A percentile compares a stretch with the other conserved stretches of the same genome.
phyloP scores from a whole-genome alignment of 306 rosid species.

The peach (Prunus persica) region DNA sequence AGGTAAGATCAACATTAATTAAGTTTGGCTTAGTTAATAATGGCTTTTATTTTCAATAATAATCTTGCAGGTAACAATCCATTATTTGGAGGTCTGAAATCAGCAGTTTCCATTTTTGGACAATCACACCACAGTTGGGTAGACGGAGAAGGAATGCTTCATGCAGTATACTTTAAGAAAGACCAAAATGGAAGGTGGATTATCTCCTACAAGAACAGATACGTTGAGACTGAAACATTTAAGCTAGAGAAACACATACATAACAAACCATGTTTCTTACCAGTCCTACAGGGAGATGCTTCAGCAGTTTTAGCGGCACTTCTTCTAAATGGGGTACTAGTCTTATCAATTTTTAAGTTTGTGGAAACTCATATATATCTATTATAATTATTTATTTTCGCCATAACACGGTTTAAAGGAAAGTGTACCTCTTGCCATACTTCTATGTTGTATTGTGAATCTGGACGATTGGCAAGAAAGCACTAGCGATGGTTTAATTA shows the following conservation, averaged over 20 bases:
- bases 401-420: neutral
- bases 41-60: no score
- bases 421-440: neutral
- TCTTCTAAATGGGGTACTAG: conserved; percentile 42
- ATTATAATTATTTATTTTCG: no score
- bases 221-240: conserved; percentile 47
- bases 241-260: conserved; percentile 35
- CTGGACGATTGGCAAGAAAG: no score
- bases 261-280: conserved; percentile 48
- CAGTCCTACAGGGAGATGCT: conserved; percentile 46
- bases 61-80: conserved; percentile 50
- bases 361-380: neutral
- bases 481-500: no score
- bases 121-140: conserved; percentile 49
- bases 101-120: conserved; percentile 53
- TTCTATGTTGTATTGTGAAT: no score
- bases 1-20: no score
- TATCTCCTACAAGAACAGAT: conserved; percentile 47
- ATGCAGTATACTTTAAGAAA: conserved; percentile 47
- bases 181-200: conserved; percentile 31
- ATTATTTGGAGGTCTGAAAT: conserved; percentile 58
- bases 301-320: conserved; percentile 38
- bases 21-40: no score
- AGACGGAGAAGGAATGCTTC: conserved; percentile 89
- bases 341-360: neutral